Conservation (phyloP, 2,329 filamentous ascomycete species). For the Fusarium equiseti region DNA sequence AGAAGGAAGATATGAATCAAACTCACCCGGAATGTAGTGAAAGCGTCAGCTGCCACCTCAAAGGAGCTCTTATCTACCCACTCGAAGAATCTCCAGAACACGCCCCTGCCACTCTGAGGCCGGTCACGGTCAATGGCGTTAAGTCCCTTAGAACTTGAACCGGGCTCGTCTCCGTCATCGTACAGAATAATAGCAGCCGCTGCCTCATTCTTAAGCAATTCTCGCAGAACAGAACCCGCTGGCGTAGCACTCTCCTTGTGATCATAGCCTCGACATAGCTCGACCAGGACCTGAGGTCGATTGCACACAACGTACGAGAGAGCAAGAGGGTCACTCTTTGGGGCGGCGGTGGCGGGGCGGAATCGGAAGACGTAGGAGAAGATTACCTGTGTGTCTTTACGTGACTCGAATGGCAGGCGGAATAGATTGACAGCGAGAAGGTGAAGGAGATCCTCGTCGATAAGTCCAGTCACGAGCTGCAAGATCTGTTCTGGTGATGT, state of each 20-base stretch:
- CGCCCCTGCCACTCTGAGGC: conserved; percentile 81
- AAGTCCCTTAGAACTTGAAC: conserved; percentile 80
- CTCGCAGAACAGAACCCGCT: conserved; percentile 88
- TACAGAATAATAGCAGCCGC: conserved; percentile 93
- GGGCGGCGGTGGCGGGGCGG: conserved; percentile 75
- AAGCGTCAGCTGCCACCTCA: conserved; percentile 96
- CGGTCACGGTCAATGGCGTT: conserved; percentile 81
- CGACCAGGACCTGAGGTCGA: conserved; percentile 86
- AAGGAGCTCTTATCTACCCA: conserved; percentile 98
- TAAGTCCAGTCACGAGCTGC: conserved; percentile 84
- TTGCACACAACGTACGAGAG: conserved; percentile 90
- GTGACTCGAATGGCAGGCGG: conserved; percentile 91
- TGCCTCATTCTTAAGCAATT: conserved; percentile 89
- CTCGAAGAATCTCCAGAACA: conserved; percentile 97
- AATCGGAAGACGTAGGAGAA: conserved; percentile 96
- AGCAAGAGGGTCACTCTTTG: conserved; percentile 81
- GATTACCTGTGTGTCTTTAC: conserved; percentile 95
- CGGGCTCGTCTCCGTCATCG: conserved; percentile 80
- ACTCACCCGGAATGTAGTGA: conserved; percentile 92
- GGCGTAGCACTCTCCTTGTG: conserved; percentile 91
- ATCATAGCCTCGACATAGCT: conserved; percentile 90
- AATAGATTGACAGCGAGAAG: conserved; percentile 85
- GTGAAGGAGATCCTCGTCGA: conserved; percentile 90
- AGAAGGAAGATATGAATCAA: neutral
- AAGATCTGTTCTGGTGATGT: conserved; percentile 88